These are phyloP conservation scores for Climacium dendroides DNA, from an alignment of 225 moss, liverwort and hornwort species.

Conservation along the genomic window DNA sequence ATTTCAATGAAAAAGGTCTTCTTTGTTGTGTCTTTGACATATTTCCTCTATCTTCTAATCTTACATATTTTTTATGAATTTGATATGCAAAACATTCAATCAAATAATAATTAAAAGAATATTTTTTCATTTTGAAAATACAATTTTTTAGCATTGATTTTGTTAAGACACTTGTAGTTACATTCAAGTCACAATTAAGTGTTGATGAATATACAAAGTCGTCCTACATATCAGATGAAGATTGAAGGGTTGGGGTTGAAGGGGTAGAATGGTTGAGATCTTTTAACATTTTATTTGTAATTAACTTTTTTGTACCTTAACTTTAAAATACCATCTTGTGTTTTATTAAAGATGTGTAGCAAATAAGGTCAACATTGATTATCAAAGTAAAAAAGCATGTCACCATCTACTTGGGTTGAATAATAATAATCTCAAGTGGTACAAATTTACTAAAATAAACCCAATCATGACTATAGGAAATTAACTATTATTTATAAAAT, in stretches of 20 bases:
- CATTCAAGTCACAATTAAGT: not conserved
- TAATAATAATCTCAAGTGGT: not conserved
- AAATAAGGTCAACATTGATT: not conserved
- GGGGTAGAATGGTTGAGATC: slow-evolving; percentile 17
- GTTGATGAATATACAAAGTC: not conserved
- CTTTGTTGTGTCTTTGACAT: not conserved
- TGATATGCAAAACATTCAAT: not conserved
- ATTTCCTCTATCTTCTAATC: not conserved
- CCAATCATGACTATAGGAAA: not conserved
- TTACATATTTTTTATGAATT: not conserved
- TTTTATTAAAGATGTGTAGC: not conserved
- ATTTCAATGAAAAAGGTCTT: not conserved
- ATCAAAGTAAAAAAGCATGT: not conserved
- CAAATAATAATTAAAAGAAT: not conserved
- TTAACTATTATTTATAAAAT: not conserved
- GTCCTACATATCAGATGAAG: not conserved
- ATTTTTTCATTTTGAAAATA: not conserved
- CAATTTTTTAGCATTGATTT: not conserved
- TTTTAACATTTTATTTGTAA: not conserved
- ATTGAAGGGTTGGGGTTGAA: not conserved
- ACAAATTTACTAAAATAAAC: not conserved
- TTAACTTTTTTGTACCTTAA: not conserved
- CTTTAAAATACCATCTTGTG: too few relatives aligned
- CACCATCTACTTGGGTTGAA: not conserved
- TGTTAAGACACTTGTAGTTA: not conserved